Percentiles rank a stretch among this genome's conserved stretches.
Evolutionary conservation across 805 yeast species (phyloP).

Genomic region (Jamesozyma rosinii): DNA sequence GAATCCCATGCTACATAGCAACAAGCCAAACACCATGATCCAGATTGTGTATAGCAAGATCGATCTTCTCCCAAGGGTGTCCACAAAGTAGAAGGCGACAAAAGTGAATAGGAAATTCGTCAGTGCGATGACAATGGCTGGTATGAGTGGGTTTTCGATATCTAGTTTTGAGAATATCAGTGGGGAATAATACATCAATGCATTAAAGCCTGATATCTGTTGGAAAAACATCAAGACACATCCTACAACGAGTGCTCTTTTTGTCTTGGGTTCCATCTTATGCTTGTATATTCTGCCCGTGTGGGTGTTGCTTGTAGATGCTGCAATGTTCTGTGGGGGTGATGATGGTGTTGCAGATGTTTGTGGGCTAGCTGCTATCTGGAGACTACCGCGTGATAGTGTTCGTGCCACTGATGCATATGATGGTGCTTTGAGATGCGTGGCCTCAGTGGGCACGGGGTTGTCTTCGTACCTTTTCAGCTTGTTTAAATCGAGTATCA

Average conservation of each 20-base stretch:
- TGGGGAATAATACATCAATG: constrained; percentile 55
- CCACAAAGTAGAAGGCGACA: constrained; percentile 43
- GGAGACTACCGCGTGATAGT: background rate
- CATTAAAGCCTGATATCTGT: constrained; percentile 54
- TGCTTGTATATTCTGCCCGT: constrained; percentile 2
- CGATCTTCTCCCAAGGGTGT: constrained; percentile 39
- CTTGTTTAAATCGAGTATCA: constrained; percentile 37
- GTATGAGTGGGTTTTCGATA: constrained; percentile 43
- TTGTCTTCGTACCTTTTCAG: constrained; percentile 22
- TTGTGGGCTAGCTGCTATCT: background rate
- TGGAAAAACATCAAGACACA: constrained; percentile 47
- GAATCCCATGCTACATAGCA: constrained; percentile 29
- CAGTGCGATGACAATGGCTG: constrained; percentile 46
- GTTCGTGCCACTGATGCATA: background rate
- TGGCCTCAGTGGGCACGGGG: background rate
- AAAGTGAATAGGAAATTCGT: constrained; percentile 49
- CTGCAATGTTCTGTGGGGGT: background rate
- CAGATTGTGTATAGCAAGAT: constrained; percentile 38
- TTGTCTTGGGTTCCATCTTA: constrained; percentile 28
- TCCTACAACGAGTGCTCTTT: constrained; percentile 38
- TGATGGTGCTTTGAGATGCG: background rate
- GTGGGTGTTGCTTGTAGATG: background rate
- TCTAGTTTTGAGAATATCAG: constrained; percentile 46
- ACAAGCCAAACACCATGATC: constrained; percentile 33
- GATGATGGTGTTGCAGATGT: background rate